Evolutionary conservation across 768 basidiomycete species (phyloP).

Genomic region (Lentinula boryana): DNA sequence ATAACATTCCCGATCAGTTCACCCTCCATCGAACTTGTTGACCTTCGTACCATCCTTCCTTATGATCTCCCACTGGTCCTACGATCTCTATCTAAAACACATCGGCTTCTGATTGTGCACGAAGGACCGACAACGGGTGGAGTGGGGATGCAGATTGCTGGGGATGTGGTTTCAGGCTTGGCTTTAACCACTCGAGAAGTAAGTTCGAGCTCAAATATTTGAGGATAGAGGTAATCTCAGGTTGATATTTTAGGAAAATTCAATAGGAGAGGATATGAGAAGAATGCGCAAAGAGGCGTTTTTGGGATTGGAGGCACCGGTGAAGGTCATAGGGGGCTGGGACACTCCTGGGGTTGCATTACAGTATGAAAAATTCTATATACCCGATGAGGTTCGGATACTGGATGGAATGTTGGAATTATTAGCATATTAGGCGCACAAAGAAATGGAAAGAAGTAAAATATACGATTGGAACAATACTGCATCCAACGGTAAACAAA

Average conservation of each 20-base stretch:
- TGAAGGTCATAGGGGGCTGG: conserved; percentile 86
- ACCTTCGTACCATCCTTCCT: conserved; percentile 83
- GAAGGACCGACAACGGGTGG: conserved; percentile 87
- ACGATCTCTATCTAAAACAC: conserved; percentile 81
- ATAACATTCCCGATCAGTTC: conserved; percentile 65
- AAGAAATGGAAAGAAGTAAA: no score
- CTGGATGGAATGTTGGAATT: conserved; percentile 84
- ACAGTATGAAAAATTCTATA: conserved; percentile 88
- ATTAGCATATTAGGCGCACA: conserved; percentile 50
- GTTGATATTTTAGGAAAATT: background rate
- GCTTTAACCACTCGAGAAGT: no score
- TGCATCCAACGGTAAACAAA: no score
- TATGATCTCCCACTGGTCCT: conserved; percentile 81
- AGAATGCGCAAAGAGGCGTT: conserved; percentile 74
- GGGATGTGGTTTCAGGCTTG: conserved; percentile 44
- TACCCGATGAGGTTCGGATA: conserved; percentile 81
- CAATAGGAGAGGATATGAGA: background rate
- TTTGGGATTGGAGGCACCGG: conserved; percentile 81
- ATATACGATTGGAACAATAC: no score
- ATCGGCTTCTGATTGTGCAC: conserved; percentile 83
- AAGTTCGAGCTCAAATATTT: no score
- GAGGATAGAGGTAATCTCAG: no score
- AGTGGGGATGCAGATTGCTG: conserved; percentile 88
- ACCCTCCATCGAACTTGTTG: conserved; percentile 83
- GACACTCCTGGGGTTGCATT: conserved; percentile 85